Evolutionary conservation across 2,329 filamentous ascomycete genomes (phyloP).

Genomic region (Nemania serpens): DNA sequence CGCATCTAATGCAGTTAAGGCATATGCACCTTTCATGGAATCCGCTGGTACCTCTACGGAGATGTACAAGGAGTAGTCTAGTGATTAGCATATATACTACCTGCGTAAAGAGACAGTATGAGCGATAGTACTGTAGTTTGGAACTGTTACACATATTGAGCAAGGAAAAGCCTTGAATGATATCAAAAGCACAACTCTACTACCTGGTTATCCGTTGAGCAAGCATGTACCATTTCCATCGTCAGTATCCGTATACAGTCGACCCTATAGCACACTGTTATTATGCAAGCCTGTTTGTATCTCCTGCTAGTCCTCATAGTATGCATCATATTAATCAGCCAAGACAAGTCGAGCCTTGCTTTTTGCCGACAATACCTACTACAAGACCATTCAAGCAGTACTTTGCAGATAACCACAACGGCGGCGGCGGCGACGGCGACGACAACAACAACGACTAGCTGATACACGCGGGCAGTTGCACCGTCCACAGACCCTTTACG

Average conservation of each 20-base stretch:
- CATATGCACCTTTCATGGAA: background rate
- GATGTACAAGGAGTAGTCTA: too few species aligned
- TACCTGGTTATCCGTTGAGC: too few species aligned
- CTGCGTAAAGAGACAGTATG: too few species aligned
- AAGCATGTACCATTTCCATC: slow-evolving; percentile 3
- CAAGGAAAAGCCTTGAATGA: slow-evolving; percentile 14
- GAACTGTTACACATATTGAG: background rate
- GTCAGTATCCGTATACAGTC: slow-evolving; percentile 6
- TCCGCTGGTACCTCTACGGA: too few species aligned
- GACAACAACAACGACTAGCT: slow-evolving; percentile 1
- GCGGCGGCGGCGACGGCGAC: too few species aligned
- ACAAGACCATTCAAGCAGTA: slow-evolving; percentile 12
- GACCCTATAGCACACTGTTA: slow-evolving; percentile 20
- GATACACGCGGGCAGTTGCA: slow-evolving; percentile 13
- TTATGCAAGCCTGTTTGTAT: slow-evolving; percentile 26
- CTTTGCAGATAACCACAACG: slow-evolving; percentile 1
- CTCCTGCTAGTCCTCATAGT: background rate
- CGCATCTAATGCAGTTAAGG: background rate
- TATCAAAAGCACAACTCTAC: too few species aligned
- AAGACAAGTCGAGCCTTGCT: slow-evolving; percentile 11
- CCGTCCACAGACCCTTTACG: background rate
- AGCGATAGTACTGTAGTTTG: too few species aligned
- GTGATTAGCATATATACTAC: too few species aligned
- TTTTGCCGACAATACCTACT: slow-evolving; percentile 12
- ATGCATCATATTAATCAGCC: slow-evolving; percentile 6